Evolutionary conservation across 306 rosid species (phyloP).

Genomic region (Dalbergia oliveri): DNA sequence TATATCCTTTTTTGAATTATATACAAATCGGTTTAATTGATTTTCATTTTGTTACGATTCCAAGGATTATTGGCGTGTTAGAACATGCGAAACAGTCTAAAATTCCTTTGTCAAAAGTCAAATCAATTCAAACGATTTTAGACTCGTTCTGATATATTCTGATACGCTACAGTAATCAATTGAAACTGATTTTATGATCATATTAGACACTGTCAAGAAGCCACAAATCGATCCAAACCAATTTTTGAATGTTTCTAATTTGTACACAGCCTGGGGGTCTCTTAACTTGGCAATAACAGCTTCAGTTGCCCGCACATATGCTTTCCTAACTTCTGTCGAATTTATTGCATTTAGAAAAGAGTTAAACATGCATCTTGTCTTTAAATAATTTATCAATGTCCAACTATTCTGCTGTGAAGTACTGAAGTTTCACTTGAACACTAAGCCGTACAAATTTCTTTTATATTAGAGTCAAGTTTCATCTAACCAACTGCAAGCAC

Average conservation of each 20-base stretch:
- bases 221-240: no score
- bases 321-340: conserved; percentile 69
- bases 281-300: conserved; percentile 72
- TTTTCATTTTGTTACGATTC: no score
- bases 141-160: no score
- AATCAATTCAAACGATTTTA: no score
- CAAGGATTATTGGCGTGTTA: no score
- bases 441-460: conserved; percentile 10
- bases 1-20: no score
- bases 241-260: conserved; percentile 61
- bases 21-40: no score
- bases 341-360: conserved; percentile 32
- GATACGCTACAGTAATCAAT: no score
- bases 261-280: conserved; percentile 67
- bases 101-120: no score
- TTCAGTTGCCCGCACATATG: conserved; percentile 58
- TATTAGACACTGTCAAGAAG: no score
- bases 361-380: conserved; percentile 18
- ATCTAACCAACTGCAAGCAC: conserved; percentile 18
- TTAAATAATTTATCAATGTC: background rate
- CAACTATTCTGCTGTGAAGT: background rate
- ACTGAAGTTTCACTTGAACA: background rate
- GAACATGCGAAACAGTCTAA: no score
- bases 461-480: background rate
- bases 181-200: no score